Percentiles rank a stretch among this genome's conserved stretches.
Evolutionary conservation across 768 basidiomycete species (phyloP).

Genomic region (Amanita thiersii): DNA sequence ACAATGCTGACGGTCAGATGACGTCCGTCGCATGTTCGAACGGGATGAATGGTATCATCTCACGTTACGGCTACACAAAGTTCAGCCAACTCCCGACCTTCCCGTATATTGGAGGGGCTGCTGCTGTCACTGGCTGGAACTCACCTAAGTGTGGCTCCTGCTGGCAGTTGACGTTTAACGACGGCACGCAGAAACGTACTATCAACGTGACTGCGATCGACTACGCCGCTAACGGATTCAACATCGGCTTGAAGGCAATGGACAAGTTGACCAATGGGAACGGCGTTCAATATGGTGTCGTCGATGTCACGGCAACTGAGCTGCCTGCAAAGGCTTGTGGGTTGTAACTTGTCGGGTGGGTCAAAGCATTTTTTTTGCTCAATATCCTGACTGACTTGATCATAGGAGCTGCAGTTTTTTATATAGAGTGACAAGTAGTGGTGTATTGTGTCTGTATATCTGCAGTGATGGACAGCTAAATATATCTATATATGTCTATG

Average conservation of each 20-base stretch:
- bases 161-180: conserved; percentile 45
- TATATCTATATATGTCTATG: not conserved
- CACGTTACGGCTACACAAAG: conserved; percentile 35
- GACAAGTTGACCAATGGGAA: conserved; percentile 7
- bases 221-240: conserved; percentile 38
- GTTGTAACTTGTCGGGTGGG: not conserved
- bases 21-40: conserved; percentile 36
- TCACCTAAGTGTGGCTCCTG: conserved; percentile 51
- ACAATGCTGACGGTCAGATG: conserved; percentile 31
- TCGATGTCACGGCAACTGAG: conserved; percentile 1
- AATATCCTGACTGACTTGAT: not conserved
- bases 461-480: not conserved
- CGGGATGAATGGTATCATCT: conserved; percentile 42
- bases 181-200: conserved; percentile 21
- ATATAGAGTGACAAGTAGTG: no score
- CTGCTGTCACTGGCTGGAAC: conserved; percentile 41
- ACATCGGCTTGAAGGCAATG: conserved; percentile 27
- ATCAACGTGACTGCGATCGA: conserved; percentile 49
- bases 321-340: not conserved
- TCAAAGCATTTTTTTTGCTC: not conserved
- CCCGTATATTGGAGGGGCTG: conserved; percentile 51
- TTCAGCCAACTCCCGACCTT: conserved; percentile 47
- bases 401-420: no score
- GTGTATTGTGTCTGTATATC: no score
- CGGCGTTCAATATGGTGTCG: not conserved